Percentiles rank a stretch among this genome's conserved stretches.
These are phyloP conservation scores for Cornus kousa DNA, from an alignment of 148 eudicot species.

Conservation along the genomic window DNA sequence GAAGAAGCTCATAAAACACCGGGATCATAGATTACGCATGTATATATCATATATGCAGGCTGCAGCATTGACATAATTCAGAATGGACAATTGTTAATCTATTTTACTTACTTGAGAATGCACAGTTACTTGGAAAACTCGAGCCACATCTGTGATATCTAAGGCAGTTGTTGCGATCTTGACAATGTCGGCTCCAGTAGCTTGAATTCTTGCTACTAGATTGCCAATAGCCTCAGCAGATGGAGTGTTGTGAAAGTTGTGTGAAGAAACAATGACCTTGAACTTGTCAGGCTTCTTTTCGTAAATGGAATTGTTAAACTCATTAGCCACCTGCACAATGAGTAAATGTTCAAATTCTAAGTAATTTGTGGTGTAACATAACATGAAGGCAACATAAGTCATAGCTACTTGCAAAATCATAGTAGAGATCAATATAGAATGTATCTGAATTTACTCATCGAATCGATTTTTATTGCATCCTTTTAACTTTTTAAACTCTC, in stretches of 20 bases:
- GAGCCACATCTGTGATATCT: conserved; percentile 75
- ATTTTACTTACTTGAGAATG: conserved; percentile 59
- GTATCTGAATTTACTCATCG: no score
- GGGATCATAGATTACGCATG: no score
- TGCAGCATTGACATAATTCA: neutral
- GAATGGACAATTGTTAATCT: neutral
- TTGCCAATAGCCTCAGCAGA: conserved; percentile 65
- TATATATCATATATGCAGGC: no score
- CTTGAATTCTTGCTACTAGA: conserved; percentile 75
- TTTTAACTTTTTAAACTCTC: neutral
- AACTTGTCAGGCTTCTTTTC: conserved; percentile 51
- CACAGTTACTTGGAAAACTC: conserved; percentile 64
- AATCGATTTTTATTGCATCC: neutral
- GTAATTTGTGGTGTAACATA: neutral
- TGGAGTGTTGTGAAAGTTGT: conserved; percentile 75
- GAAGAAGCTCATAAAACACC: no score
- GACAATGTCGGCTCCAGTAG: conserved; percentile 85
- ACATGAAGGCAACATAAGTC: no score
- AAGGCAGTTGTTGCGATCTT: conserved; percentile 81
- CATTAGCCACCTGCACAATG: conserved; percentile 47
- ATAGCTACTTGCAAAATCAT: no score
- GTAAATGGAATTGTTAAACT: conserved; percentile 44
- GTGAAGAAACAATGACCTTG: conserved; percentile 72
- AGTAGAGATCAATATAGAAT: no score
- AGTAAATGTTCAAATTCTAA: neutral